phyloP scores from a whole-genome alignment of 164 flowering plant genomes.

The Vitis cinerea region DNA sequence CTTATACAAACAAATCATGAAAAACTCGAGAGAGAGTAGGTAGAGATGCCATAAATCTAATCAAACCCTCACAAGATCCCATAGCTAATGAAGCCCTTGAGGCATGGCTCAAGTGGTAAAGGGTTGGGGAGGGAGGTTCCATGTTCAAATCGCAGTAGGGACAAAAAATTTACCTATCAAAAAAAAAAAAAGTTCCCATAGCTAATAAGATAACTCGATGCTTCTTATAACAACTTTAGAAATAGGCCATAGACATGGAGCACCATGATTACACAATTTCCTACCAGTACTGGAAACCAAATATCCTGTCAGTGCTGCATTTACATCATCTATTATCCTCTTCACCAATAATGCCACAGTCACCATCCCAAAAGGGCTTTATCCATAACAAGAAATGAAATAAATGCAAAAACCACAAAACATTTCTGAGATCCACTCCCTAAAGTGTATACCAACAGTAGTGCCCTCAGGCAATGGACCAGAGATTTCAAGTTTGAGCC shows the following conservation, averaged over 20 bases:
- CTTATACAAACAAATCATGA: background rate
- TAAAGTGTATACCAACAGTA: no score
- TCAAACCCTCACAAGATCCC: background rate
- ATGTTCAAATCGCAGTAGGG: no score
- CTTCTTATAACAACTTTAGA: background rate
- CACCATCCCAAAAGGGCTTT: background rate
- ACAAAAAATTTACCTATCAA: no score
- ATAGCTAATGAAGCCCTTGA: background rate
- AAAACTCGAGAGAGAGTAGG: background rate
- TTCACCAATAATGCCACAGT: background rate
- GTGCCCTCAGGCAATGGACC: no score
- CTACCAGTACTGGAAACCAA: background rate
- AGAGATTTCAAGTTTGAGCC: no score
- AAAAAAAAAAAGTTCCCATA: background rate
- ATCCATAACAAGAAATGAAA: background rate
- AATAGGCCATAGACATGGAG: background rate
- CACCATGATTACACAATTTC: background rate
- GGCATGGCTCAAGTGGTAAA: no score
- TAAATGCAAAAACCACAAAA: background rate
- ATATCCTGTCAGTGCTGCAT: background rate
- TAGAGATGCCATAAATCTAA: background rate
- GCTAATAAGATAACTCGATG: background rate
- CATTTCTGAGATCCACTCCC: no score
- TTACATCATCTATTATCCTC: background rate
- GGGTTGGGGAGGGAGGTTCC: no score